Evolutionary conservation across 371 early-diverging fungal species (phyloP).

Genomic region (Apophysomyces trapeziformis): DNA sequence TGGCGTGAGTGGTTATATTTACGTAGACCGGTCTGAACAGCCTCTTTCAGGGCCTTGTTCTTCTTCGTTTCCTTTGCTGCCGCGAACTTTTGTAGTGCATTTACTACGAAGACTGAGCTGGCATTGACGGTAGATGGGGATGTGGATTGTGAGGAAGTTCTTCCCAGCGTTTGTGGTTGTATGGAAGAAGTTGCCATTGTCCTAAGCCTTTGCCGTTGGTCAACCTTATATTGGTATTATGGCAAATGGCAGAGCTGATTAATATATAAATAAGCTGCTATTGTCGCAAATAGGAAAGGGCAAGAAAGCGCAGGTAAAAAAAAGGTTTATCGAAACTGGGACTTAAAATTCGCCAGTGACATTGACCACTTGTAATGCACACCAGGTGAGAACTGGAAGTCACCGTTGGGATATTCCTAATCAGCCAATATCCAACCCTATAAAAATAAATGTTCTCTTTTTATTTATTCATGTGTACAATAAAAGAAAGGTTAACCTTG

Average conservation of each 20-base stretch:
- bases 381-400: too few relatives aligned
- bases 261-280: neutral
- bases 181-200: slow-evolving; percentile 33
- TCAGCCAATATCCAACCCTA: too few relatives aligned
- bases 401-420: too few relatives aligned
- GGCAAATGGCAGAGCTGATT: neutral
- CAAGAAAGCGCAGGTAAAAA: neutral
- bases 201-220: slow-evolving; percentile 12
- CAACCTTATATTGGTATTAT: neutral
- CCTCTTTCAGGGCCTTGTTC: slow-evolving; percentile 59
- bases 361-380: too few relatives aligned
- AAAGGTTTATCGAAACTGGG: neutral
- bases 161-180: slow-evolving; percentile 26
- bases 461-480: too few relatives aligned
- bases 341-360: neutral
- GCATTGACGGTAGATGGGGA: slow-evolving; percentile 42
- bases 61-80: slow-evolving; percentile 54
- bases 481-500: too few relatives aligned
- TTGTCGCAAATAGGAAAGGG: neutral
- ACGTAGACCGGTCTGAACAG: slow-evolving; percentile 48
- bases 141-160: slow-evolving; percentile 20
- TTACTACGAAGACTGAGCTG: slow-evolving; percentile 65
- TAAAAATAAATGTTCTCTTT: too few relatives aligned
- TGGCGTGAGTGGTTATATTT: slow-evolving; percentile 9
- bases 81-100: slow-evolving; percentile 68